Evolutionary conservation across 805 yeast genomes (phyloP).

Genomic region (Hanseniaspora lindneri): DNA sequence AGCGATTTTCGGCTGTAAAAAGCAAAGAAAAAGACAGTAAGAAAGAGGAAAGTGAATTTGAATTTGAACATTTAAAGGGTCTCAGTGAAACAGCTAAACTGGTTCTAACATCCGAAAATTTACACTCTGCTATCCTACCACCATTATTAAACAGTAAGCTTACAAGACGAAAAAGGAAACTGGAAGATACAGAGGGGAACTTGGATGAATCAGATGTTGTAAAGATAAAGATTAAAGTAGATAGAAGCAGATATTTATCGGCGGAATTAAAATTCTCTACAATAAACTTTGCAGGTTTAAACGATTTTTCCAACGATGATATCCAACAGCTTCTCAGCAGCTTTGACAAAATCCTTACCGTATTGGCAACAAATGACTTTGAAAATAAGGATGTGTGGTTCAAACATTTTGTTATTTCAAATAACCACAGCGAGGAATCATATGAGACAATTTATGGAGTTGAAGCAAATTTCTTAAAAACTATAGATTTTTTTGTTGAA

Average conservation of each 20-base stretch:
- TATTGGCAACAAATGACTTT: too few relatives aligned
- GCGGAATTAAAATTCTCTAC: too few relatives aligned
- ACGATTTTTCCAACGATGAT: too few relatives aligned
- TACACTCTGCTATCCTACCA: constrained; percentile 18
- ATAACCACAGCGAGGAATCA: neutral
- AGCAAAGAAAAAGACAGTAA: neutral
- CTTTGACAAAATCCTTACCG: too few relatives aligned
- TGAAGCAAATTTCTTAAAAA: neutral
- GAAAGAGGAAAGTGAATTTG: neutral
- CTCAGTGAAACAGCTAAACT: constrained; percentile 23
- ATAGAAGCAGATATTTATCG: too few relatives aligned
- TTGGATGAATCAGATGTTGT: constrained; percentile 23
- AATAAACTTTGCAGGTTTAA: too few relatives aligned
- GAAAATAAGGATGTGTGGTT: neutral
- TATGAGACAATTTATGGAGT: neutral
- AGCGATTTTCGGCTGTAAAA: neutral
- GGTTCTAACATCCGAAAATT: constrained; percentile 29
- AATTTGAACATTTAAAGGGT: constrained; percentile 15
- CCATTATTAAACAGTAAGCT: too few relatives aligned
- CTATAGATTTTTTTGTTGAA: neutral
- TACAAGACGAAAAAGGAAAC: too few relatives aligned
- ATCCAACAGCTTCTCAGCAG: too few relatives aligned
- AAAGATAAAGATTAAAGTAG: constrained; percentile 30
- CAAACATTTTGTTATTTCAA: neutral
- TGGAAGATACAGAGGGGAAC: too few relatives aligned